phyloP scores from a whole-genome alignment of 495 filamentous ascomycete species.

The Penicillium macrosclerotiorum region DNA sequence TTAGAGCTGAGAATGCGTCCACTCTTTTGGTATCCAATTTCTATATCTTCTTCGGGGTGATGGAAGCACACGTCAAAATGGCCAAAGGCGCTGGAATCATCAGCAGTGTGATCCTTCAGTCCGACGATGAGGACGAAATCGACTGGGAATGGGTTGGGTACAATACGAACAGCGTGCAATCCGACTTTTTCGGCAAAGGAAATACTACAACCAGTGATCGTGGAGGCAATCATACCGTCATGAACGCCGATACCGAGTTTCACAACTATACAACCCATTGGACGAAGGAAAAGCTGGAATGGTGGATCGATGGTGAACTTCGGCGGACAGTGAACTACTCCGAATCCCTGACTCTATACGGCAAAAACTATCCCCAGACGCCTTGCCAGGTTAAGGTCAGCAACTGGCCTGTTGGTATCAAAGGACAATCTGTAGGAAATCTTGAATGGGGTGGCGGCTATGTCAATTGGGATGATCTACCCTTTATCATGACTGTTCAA shows the following conservation, averaged over 20 bases:
- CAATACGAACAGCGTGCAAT: slow-evolving; percentile 60
- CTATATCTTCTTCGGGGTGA: slow-evolving; percentile 74
- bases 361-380: slow-evolving; percentile 74
- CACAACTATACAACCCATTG: slow-evolving; percentile 81
- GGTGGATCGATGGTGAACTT: slow-evolving; percentile 69
- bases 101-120: slow-evolving; percentile 75
- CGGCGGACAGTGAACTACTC: slow-evolving; percentile 61
- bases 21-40: slow-evolving; percentile 56
- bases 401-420: slow-evolving; percentile 26
- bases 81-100: slow-evolving; percentile 70
- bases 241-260: slow-evolving; percentile 58
- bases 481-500: slow-evolving; percentile 67
- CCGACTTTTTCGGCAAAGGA: slow-evolving; percentile 87
- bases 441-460: slow-evolving; percentile 70
- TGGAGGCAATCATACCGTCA: slow-evolving; percentile 36
- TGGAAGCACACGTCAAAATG: slow-evolving; percentile 63
- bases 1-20: slow-evolving; percentile 56
- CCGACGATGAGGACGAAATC: slow-evolving; percentile 83
- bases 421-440: slow-evolving; percentile 50
- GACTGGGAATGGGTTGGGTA: slow-evolving; percentile 64
- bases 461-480: slow-evolving; percentile 54
- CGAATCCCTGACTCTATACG: slow-evolving; percentile 29
- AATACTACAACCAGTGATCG: slow-evolving; percentile 71
- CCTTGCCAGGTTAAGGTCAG: slow-evolving; percentile 43
- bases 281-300: slow-evolving; percentile 68